Evolutionary conservation across 176 grass and related monocot genomes (phyloP), one percentile per base, ranked within the genome.

Genomic region (Canna indica): DNA sequence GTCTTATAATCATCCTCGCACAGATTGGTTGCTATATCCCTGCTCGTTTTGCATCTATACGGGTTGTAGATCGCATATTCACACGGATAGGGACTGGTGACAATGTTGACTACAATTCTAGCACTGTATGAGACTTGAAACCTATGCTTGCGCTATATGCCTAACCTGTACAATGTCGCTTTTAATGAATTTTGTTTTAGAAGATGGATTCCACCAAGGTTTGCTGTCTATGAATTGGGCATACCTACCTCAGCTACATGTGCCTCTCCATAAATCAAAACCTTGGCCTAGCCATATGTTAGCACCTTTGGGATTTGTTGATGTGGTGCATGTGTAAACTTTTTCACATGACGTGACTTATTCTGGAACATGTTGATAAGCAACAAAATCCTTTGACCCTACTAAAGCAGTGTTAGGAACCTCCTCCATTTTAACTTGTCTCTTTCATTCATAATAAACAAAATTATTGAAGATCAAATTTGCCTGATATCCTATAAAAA

Each of bases 11-110:
- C 57, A 87, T 97, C 77, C 93, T 91, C 74, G 93, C 93, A 48
- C 93, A 97, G 78, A 89, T 89, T 53, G 93, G 93, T 29, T 97
- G 93, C 72, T 97, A 89, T 73, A 75, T 97, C 64, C 93, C 93
- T 36, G 88, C 88, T 86, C 88, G 85, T 76, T 97, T 97, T 83
- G 86, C 93, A 82, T 97, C 93, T 57, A 47, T 97, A 72, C 84
- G 88, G 75, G 80, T 87, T 61, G 79, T 88, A 63, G 93, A 97
- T 71, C 76, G 86, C 67, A 80, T 97, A 79, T 97, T 97, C 72
- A 97, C 93, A 81, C 81, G 93, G 74, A 91, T 92, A 48, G 88
- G 93, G 38, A 90, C 80, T 13, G 84, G 81, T 28, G 86, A 97
- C 64, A 91, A 77, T 68, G 82, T 97, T 76, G 88, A 97, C 81